Conservation (phyloP, 805 yeast species). For the Myxozyma kluyveri region DNA sequence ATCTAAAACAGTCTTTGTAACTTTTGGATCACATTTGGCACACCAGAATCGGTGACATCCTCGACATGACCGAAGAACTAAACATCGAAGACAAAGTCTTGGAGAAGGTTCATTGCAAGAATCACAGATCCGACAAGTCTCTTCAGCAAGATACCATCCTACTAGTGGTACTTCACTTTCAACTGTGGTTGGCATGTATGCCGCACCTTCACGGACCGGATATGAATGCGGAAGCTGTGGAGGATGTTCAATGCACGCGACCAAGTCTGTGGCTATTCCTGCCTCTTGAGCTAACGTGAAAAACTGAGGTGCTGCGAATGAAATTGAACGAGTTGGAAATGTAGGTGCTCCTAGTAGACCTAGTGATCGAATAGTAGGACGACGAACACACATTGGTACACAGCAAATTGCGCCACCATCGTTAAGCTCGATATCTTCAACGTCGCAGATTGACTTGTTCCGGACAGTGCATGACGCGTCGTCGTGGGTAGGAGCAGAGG, state of each 20-base stretch:
- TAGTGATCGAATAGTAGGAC: conserved; percentile 16
- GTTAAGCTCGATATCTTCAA: conserved; percentile 5
- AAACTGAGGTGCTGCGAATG: conserved; percentile 19
- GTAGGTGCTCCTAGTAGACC: conserved; percentile 25
- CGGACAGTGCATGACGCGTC: neutral
- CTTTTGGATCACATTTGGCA: conserved; percentile 19
- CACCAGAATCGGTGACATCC: conserved; percentile 27
- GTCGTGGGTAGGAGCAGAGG: neutral
- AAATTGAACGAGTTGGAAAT: conserved; percentile 20
- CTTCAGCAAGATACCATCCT: conserved; percentile 26
- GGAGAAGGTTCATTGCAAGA: conserved; percentile 11
- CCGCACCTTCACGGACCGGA: neutral
- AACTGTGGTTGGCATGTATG: too few relatives aligned
- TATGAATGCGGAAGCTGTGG: too few relatives aligned
- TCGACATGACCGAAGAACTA: conserved; percentile 20
- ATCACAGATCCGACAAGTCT: conserved; percentile 6
- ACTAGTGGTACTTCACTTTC: too few relatives aligned
- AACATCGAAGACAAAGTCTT: conserved; percentile 19
- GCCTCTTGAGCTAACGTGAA: conserved; percentile 16
- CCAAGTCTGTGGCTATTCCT: conserved; percentile 22
- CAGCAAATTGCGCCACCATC: conserved; percentile 7
- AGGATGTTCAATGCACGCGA: conserved; percentile 17
- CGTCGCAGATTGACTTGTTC: neutral
- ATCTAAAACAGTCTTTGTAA: conserved; percentile 15
- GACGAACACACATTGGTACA: conserved; percentile 14